These are phyloP conservation scores for Debaryomyces hansenii DNA, from an alignment of 805 yeast species.

Conservation along the genomic window DNA sequence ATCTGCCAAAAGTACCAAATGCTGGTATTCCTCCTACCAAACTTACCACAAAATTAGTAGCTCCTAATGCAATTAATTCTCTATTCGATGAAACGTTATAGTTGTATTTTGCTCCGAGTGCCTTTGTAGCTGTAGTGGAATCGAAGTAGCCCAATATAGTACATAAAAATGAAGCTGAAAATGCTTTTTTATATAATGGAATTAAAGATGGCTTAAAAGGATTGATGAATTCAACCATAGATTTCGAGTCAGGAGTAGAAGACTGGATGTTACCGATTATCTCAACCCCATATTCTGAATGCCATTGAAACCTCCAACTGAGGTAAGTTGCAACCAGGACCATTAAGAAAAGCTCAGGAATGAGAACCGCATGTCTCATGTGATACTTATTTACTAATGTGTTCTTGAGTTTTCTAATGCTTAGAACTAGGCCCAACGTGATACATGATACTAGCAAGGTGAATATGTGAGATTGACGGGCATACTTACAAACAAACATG, in stretches of 20 bases:
- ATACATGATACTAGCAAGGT: constrained; percentile 19
- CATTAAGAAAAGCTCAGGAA: constrained; percentile 35
- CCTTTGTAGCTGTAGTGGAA: constrained; percentile 34
- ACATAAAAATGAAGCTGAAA: constrained; percentile 31
- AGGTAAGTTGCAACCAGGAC: constrained; percentile 25
- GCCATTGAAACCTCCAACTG: constrained; percentile 27
- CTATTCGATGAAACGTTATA: constrained; percentile 32
- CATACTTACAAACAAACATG: constrained; percentile 10
- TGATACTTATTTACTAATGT: constrained; percentile 15
- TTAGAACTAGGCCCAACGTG: constrained; percentile 22
- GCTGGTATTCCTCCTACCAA: constrained; percentile 34
- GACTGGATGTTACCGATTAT: constrained; percentile 26
- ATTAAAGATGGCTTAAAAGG: constrained; percentile 21
- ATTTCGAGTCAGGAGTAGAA: neutral
- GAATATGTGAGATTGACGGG: constrained; percentile 11
- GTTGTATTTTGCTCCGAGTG: constrained; percentile 31
- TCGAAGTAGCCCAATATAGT: constrained; percentile 35
- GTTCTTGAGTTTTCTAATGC: constrained; percentile 18
- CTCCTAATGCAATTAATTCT: constrained; percentile 34
- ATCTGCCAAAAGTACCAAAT: constrained; percentile 37
- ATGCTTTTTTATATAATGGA: constrained; percentile 22
- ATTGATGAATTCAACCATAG: constrained; percentile 12
- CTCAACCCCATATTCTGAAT: constrained; percentile 21
- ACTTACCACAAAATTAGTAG: constrained; percentile 25
- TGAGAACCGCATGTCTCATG: constrained; percentile 19